phyloP scores from a whole-genome alignment of 192 early-diverging fungal genomes.

The Coemansia sp. region DNA sequence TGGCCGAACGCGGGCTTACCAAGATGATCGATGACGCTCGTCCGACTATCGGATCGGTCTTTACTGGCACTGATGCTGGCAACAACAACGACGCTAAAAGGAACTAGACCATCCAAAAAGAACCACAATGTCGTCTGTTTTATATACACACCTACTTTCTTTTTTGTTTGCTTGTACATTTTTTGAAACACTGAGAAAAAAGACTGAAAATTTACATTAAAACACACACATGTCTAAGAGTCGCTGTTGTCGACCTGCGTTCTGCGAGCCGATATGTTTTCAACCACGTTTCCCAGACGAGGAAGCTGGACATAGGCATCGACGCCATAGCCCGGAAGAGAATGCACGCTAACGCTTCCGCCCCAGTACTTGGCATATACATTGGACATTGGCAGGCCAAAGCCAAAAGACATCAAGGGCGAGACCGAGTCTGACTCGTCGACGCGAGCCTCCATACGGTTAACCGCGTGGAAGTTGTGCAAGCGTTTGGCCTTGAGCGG shows the following conservation, averaged over 20 bases:
- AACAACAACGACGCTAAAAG: conserved; percentile 1
- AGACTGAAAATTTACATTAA: not conserved
- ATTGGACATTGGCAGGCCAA: conserved; percentile 86
- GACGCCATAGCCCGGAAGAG: conserved; percentile 87
- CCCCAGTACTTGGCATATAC: conserved; percentile 97
- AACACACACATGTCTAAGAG: not conserved
- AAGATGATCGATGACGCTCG: conserved; percentile 81
- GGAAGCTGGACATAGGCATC: conserved; percentile 87
- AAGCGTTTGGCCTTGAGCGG: conserved; percentile 61
- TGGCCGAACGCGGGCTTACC: conserved; percentile 83
- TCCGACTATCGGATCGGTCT: conserved; percentile 63
- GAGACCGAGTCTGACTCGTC: conserved; percentile 57
- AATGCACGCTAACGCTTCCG: conserved; percentile 74
- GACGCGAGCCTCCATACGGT: conserved; percentile 75
- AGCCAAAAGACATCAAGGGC: conserved; percentile 67
- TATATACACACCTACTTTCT: no score
- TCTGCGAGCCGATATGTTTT: conserved; percentile 36
- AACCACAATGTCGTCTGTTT: no score
- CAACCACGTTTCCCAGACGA: conserved; percentile 65
- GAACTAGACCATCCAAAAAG: not conserved
- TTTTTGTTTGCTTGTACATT: not conserved
- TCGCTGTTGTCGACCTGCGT: conserved; percentile 7
- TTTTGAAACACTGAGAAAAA: not conserved
- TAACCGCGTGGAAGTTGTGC: conserved; percentile 71
- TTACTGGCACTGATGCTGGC: conserved; percentile 4